Evolutionary conservation across 352 stramenopile species (phyloP), one percentile per base, ranked within the genome.

Genomic region (Pythium utonaiense): DNA sequence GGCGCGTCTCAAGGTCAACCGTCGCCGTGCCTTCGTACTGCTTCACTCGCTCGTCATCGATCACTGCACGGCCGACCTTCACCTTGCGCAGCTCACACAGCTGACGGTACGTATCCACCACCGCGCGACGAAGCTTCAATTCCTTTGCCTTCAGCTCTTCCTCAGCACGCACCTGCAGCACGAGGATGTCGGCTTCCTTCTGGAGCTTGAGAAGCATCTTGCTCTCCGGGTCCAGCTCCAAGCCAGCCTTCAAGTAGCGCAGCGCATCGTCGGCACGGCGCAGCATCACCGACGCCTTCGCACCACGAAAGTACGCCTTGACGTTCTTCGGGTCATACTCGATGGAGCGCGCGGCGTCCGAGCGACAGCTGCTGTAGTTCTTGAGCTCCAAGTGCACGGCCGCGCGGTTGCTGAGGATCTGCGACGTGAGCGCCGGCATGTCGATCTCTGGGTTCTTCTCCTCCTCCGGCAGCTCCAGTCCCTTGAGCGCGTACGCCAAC

Each of bases 281-380:
- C 19, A 96, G 73, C 78, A 93, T 75, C 16, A 78, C 62, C 27
- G 84, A 93, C 17, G 86, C 84, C 67, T 93, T 96, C 42, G 84
- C 84, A 19, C 83, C 84, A n/a, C 86, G 79, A 60, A 83, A 96
- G 71, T 89, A 89, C 8, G 86, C 80, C 67, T 96, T 96, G 51
- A 96, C 69, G 41, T 87, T 91, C n/a, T 34, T 75, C 0, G 74
- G 64, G 60, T 94, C 82, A 54, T 86, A 74, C 27, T 74, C 75
- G 21, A 96, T 73, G 30, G 86, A 81, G 41, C 81, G 78, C 28
- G 84, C 84, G 5, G 84, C 80, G 49, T 96, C 86, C 1, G 84
- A 88, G 53, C 83, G 84, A 55, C 83, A 94, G 61, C 81, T 92
- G 25, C 74, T 83, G 59, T 93, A 96, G 69, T 96, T 96, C 57